Base-by-base conservation (phyloP, 148 eudicot genomes). In the Agrostemma githago region DNA sequence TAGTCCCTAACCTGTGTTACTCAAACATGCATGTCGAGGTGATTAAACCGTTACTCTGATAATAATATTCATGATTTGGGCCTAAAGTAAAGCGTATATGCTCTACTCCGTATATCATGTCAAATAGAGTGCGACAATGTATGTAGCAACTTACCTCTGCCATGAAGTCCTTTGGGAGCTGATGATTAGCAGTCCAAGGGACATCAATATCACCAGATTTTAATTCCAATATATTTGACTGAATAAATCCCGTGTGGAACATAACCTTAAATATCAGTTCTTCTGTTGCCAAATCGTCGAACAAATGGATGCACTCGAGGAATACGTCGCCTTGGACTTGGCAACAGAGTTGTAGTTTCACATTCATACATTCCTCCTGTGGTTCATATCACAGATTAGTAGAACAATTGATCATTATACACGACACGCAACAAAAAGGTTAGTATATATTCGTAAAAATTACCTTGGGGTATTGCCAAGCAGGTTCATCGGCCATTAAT, bases 221-320 rank as follows among this genome's bases (percentile, higher is more conserved):
- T 42, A 89, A 84, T 26, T 71, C 77, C 83, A 85, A 81, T 42
- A 80, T 26, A 68, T 87, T 83, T 34, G 88, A 79, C 42, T 80
- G 78, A 62, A 84, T 73, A 48, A 87, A 89, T 64, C 78, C 93
- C 2, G 90, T 89, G 80, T 89, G 91, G 77, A 89, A 88, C 91
- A 89, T 86, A 58, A 79, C 77, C 53, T 88, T 81, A 19, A 89
- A 89, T 56, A 89, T 80, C 60, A 82, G 85, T 44, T 88, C 87
- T 66, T 89, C 88, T 5, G 81, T 63, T 37, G 66, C 79, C 16
- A 76, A 75, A 82, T 89, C 89, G 21, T 87, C 82, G 1, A 72
- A 70, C 76, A 87, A 79, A 85, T 89, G 91, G 75, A 83, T 66
- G 70, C 89, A 88, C 81, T 89, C 94, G 9, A 88, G 79, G 70